Evolutionary conservation across 1,139 yeast genomes (phyloP).

Genomic region (Kurtzmaniella quercitrusa): DNA sequence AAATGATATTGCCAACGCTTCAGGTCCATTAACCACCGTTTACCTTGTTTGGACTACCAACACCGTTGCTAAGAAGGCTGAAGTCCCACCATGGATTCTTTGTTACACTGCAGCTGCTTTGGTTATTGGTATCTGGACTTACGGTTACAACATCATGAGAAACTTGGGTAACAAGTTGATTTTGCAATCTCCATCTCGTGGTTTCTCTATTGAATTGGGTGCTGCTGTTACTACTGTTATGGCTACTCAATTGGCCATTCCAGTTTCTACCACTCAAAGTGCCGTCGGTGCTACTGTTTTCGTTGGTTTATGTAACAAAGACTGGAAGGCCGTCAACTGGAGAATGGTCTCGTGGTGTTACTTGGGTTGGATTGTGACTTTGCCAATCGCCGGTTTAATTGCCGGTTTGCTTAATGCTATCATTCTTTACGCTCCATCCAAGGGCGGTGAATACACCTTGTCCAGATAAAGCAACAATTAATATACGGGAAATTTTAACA

Average conservation of each 20-base stretch:
- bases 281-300: constrained; percentile 80
- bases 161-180: constrained; percentile 74
- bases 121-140: constrained; percentile 70
- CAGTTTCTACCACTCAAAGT: constrained; percentile 74
- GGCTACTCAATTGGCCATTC: constrained; percentile 71
- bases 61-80: constrained; percentile 43
- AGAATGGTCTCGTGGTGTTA: constrained; percentile 73
- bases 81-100: constrained; percentile 70
- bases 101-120: constrained; percentile 66
- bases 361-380: constrained; percentile 68
- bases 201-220: constrained; percentile 75
- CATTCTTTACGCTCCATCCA: constrained; percentile 62
- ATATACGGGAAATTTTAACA: neutral
- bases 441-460: constrained; percentile 33
- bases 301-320: constrained; percentile 70
- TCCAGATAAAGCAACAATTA: neutral
- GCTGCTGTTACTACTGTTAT: constrained; percentile 74
- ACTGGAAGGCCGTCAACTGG: constrained; percentile 68
- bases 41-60: constrained; percentile 61
- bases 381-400: constrained; percentile 71
- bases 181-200: constrained; percentile 75
- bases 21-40: constrained; percentile 70
- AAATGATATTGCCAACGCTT: constrained; percentile 75
- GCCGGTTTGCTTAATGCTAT: constrained; percentile 68
- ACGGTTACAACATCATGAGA: constrained; percentile 67